Evolutionary conservation across 177 flowering plant genomes (phyloP), one percentile per base, ranked within the genome.

Genomic region (Vitis hybrid): DNA sequence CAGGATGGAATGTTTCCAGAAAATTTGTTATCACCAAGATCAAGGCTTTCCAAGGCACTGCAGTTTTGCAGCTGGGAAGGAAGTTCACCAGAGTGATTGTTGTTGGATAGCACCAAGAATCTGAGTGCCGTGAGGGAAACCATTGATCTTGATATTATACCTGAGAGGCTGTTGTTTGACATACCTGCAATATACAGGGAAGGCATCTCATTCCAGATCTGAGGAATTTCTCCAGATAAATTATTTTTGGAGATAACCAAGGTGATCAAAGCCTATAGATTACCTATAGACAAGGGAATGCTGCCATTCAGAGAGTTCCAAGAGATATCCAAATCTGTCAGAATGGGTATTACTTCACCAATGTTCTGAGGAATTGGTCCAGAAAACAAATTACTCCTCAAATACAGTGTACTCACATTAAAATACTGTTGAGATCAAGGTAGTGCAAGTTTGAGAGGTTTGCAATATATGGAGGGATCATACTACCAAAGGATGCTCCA

Each of bases 331-430:
- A 74, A 32, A 40, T 66, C 56, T 4, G 49, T 5, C 61, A 75
- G 50, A 5, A 4, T 6, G 10, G 78, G 75, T 78, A 65, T 65
- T 58, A 1, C 27, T 10, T 61, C 48, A 1, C 76, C 78, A 16
- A 79, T 59, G 6, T 69, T 67, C 0, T 0, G 1, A 14, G 81
- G 79, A 40, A 79, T 68, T 1, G 70, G 73, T 46, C 81, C 81
- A 4, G 73, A 60, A 52, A 78, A 73, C 0, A 1, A 18, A 35
- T 78, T 78, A 13, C 61, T 14, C 2, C 7, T 19, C 35, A 78
- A 13, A 52, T 56, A 30, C 2, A 70, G 21, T 4, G 4, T 0
- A 0, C 35, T 65, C 14, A 72, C 52, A 52, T 75, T 71, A 0
- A 72, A 56, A 1, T 21, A 21, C 24, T 24, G 27, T 24, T 24